A percentile compares a stretch with the other conserved stretches of the same genome.
Conservation (phyloP, 1,139 yeast species). For the Kodamaea alishanica region DNA sequence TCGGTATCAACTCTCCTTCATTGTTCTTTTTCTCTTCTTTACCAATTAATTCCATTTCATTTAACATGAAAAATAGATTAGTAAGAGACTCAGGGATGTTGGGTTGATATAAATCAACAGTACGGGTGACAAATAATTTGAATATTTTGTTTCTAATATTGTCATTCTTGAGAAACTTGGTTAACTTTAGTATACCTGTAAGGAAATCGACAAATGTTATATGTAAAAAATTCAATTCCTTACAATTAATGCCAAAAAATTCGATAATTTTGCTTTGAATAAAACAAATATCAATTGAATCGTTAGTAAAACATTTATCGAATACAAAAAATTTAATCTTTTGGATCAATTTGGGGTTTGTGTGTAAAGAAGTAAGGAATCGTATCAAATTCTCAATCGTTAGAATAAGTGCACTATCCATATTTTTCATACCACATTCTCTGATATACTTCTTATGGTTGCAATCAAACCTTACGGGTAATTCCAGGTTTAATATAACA, state of each 20-base stretch:
- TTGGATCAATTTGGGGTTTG: slow-evolving; percentile 20
- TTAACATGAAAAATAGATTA: slow-evolving; percentile 33
- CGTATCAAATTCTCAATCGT: slow-evolving; percentile 16
- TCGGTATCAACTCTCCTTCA: neutral
- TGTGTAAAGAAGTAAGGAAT: slow-evolving; percentile 21
- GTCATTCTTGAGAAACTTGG: slow-evolving; percentile 22
- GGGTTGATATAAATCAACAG: slow-evolving; percentile 25
- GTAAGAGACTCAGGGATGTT: slow-evolving; percentile 27
- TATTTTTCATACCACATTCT: slow-evolving; percentile 30
- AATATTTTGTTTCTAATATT: slow-evolving; percentile 30
- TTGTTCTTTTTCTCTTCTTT: slow-evolving; percentile 3
- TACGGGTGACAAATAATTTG: slow-evolving; percentile 31
- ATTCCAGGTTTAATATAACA: slow-evolving; percentile 29
- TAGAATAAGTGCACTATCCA: slow-evolving; percentile 33
- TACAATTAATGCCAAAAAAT: slow-evolving; percentile 26
- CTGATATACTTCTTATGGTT: slow-evolving; percentile 18
- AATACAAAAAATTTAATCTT: slow-evolving; percentile 31
- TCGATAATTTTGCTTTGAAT: slow-evolving; percentile 26
- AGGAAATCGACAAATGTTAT: slow-evolving; percentile 32
- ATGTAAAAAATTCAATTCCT: slow-evolving; percentile 30
- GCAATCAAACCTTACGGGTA: slow-evolving; percentile 21
- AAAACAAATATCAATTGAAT: slow-evolving; percentile 13
- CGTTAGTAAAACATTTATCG: slow-evolving; percentile 30
- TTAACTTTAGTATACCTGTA: slow-evolving; percentile 25
- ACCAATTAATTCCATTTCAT: slow-evolving; percentile 26